Base-by-base conservation (phyloP, 306 rosid species). In the Castanospermum australe region DNA sequence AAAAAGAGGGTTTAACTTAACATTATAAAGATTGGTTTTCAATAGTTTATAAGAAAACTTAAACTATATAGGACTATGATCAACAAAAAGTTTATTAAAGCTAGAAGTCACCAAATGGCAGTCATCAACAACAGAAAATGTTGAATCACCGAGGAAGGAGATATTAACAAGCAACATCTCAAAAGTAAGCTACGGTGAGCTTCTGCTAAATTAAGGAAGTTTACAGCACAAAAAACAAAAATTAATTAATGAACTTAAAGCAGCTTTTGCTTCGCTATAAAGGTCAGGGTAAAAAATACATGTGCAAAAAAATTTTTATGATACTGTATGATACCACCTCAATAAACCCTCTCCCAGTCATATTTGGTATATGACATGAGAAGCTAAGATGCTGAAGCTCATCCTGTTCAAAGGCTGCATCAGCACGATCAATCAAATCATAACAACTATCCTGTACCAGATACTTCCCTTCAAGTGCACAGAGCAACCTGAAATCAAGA, bases 381-480 rank as follows among this genome's bases (percentile, higher is more conserved):
- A 94, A 89, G 79, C 78, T 85, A 57, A 90, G 75, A 81, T 88
- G 69, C 79, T 87, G 93, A 67, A 82, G 74, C 41, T 77, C 85
- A n/a, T 76, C 62, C 39, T 51, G 62, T 61, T 36, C 78, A 52
- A 45, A 71, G 50, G 77, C 48, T 71, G 81, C 70, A 69, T 85
- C 87, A 36, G 59, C 86, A 61, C 71, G 51, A 72, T 88, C 89
- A 78, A 82, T 84, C 88, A 85, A 79, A 68, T 89, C 93, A 78
- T 81, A 61, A 77, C 87, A 84, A 76, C 75, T 83, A 75, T 88
- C 88, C 69, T 87, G 90, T 52, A 72, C 86, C 61, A 94, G 83
- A 88, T 94, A 92, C 79, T 89, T 84, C 80, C 98, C 98, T 85
- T 92, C 98, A 69, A 90, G 91, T 5, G 97, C 92, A 78, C 97